Conservation (phyloP, 1,284 basidiomycete genomes). For the Marasmius oreades region DNA sequence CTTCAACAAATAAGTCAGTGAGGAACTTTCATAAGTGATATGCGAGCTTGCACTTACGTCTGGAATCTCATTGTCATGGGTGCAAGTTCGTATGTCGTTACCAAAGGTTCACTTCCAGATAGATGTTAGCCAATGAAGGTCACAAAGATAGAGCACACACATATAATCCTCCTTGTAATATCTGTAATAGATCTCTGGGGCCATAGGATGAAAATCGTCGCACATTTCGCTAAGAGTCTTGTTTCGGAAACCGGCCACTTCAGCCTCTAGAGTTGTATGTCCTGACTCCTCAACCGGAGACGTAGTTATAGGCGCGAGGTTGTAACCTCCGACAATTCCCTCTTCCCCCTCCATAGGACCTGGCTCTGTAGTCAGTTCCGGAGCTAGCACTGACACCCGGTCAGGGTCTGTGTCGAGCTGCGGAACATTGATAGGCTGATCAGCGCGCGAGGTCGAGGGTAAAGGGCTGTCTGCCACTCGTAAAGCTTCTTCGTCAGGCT, state of each 20-base stretch:
- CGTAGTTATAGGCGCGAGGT: background rate
- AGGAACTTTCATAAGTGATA: background rate
- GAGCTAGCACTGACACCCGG: background rate
- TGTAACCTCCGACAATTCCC: background rate
- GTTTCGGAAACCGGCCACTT: background rate
- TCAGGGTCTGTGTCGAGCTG: background rate
- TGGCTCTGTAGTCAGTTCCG: background rate
- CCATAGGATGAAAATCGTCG: conserved; percentile 4
- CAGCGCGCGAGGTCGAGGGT: background rate
- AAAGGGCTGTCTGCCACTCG: background rate
- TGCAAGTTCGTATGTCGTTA: background rate
- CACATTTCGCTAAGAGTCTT: conserved; percentile 1
- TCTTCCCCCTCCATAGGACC: background rate
- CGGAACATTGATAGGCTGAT: background rate
- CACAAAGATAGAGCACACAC: background rate
- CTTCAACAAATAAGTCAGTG: too few relatives aligned
- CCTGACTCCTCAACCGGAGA: background rate
- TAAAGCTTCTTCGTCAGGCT: background rate
- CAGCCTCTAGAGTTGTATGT: background rate
- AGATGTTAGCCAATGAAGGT: background rate
- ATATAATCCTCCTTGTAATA: conserved; percentile 5
- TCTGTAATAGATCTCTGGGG: conserved; percentile 6
- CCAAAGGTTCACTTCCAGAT: background rate
- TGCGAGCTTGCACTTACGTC: background rate
- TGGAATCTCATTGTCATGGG: conserved; percentile 3